Evolutionary conservation across 306 rosid genomes (phyloP), one percentile per base, ranked within the genome.

Genomic region (Heteromeles arbutifolia): DNA sequence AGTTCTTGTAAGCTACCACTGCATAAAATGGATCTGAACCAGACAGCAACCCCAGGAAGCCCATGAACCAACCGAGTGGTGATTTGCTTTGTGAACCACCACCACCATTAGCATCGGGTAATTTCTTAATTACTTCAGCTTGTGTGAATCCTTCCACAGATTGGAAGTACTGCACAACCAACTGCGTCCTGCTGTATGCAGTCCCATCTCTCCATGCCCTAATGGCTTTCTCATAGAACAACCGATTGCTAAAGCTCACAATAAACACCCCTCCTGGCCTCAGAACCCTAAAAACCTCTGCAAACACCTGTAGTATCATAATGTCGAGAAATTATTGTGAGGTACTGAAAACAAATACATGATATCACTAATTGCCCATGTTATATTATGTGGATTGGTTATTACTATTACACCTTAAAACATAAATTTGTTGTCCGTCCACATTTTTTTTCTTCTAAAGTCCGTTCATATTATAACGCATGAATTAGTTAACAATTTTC

Each of bases 171-270:
- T 91, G 97, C 77, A 91, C 88, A 50, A 91, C 98, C 73, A 91
- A 79, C 66, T 81, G 91, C 15, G 85, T 85, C 76, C 97, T 84
- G 65, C 97, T 88, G 69, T 89, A 91, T 11, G 76, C 92, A 25
- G 72, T 89, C 18, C 88, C 96, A 37, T 91, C 98, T 69, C 96
- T 85, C 98, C 98, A 91, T 43, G 88, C 88, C 56, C 81, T 82
- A 74, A 87, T 80, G 64, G 94, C 98, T 83, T 91, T 93, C 84
- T 88, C 98, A 65, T 91, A 91, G 79, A 93, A 93, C 92, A 93
- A 80, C 78, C 96, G 84, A 77, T 91, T 89, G 82, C 98, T 93
- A 61, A 93, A 93, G 74, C 97, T 91, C 85, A 91, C 90, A 15
- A 93, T 83, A 81, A 93, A 91, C 48, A 87, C 85, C 53, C 97